Percentiles rank a stretch among this genome's conserved stretches.
phyloP scores from a whole-genome alignment of 2,329 filamentous ascomycete species.

The Epichloe aotearoae region DNA sequence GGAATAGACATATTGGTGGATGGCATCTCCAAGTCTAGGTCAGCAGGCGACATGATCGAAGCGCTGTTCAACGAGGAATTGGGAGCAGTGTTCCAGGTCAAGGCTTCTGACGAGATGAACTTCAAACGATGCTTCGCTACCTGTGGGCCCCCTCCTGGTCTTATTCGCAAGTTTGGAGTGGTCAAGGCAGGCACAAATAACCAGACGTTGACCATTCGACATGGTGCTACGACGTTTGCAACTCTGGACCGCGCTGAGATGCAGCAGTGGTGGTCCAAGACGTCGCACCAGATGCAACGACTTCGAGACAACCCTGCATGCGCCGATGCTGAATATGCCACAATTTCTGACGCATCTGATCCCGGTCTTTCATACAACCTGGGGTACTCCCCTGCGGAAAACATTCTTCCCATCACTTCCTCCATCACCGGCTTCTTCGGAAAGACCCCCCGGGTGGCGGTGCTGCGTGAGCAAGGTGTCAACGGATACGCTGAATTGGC shows the following conservation, averaged over 20 bases:
- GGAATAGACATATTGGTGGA: conserved; percentile 80
- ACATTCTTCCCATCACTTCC: conserved; percentile 47
- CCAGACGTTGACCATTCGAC: conserved; percentile 65
- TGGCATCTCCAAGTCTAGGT: conserved; percentile 48
- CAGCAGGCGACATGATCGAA: conserved; percentile 52
- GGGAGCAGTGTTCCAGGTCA: conserved; percentile 90
- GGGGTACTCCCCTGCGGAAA: conserved; percentile 67
- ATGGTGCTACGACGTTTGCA: conserved; percentile 55
- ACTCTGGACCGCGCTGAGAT: conserved; percentile 57
- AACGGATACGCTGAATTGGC: conserved; percentile 98
- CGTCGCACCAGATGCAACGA: conserved; percentile 83
- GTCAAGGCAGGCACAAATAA: conserved; percentile 57
- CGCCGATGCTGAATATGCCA: conserved; percentile 69
- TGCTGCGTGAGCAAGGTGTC: conserved; percentile 88
- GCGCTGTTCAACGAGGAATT: conserved; percentile 93
- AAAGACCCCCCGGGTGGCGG: conserved; percentile 65
- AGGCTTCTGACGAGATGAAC: conserved; percentile 66
- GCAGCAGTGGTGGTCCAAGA: conserved; percentile 79
- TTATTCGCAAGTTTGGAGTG: conserved; percentile 74
- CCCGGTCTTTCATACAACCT: conserved; percentile 78
- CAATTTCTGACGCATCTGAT: conserved; percentile 61
- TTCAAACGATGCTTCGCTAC: conserved; percentile 88
- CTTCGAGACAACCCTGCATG: conserved; percentile 79
- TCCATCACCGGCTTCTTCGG: conserved; percentile 39
- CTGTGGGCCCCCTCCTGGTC: conserved; percentile 66